A percentile compares a stretch with the other conserved stretches of the same genome.
Evolutionary conservation across 306 rosid species (phyloP).

Genomic region (Hippophae tibetana): DNA sequence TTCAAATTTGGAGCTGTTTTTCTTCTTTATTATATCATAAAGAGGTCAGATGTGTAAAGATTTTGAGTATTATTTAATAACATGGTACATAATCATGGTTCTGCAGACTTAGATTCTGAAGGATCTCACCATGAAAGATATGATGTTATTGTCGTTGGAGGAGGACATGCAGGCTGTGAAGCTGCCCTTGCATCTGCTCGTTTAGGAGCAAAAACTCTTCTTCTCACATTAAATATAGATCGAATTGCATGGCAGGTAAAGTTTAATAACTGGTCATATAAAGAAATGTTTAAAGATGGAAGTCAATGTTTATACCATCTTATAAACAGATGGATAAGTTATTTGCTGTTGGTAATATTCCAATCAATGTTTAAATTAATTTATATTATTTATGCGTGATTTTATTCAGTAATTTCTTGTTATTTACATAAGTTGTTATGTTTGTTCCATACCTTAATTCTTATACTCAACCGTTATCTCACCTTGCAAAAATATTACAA

Average conservation of each 20-base stretch:
- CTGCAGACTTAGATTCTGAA: constrained; percentile 31
- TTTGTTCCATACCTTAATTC: too few relatives aligned
- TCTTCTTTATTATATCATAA: background rate
- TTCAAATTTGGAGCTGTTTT: background rate
- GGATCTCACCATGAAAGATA: constrained; percentile 50
- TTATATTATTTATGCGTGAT: too few relatives aligned
- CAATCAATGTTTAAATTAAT: too few relatives aligned
- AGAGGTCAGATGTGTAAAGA: background rate
- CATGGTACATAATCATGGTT: constrained; percentile 1
- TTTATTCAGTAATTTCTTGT: too few relatives aligned
- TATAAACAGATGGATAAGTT: background rate
- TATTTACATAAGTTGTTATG: too few relatives aligned
- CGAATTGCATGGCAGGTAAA: constrained; percentile 97
- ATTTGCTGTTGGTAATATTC: background rate
- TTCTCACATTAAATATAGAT: constrained; percentile 79
- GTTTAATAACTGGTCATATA: constrained; percentile 1
- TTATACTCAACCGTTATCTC: background rate
- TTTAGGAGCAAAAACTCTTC: constrained; percentile 86
- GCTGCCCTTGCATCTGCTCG: constrained; percentile 85
- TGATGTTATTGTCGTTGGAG: constrained; percentile 96
- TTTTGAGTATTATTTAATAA: background rate
- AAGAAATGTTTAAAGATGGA: background rate
- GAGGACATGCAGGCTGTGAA: constrained; percentile 98
- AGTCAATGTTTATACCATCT: background rate
- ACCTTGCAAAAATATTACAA: background rate